Evolutionary conservation across 495 filamentous ascomycete genomes (phyloP), one percentile per base, ranked within the genome.

Genomic region (Halenospora varia): DNA sequence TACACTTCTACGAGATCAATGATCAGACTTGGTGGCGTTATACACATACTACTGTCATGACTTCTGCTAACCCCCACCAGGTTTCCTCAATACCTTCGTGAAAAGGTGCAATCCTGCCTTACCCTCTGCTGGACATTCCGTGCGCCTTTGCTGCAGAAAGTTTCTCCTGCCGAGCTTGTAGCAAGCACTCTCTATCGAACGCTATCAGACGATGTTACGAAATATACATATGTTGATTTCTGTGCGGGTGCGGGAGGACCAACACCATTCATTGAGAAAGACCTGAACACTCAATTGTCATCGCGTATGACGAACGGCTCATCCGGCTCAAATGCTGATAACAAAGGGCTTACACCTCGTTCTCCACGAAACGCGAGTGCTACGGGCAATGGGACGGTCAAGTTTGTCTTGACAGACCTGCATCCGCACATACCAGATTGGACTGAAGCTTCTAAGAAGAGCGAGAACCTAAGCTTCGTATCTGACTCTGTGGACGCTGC

Each of bases 241-340:
- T 89, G 86, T 68, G 83, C 88, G 17, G 88, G 88, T 53, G 84
- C 76, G 23, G 88, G 88, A 42, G 88, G 87, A 0, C 85, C 85
- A 0, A 87, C 83, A 2, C 81, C 82, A 0, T 68, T 68, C n/a
- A 82, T 88, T 53, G 84, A 88, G 69, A 72, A 66, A 10, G 70
- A 75, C 48, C 62, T 86, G 9, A 86, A 86, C 70, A 51, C 55
- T 22, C 57, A 73, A 42, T 66, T 76, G n/a, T 48, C 51, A 11
- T 63, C 55, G 1, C 45, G 22, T 2, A 35, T 29, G 15, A 24
- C 51, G 2, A 53, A 25, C 44, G 26, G 29, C 0, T 23, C 56
- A 3, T 44, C 54, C 57, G 47, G 10, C 66, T 56, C 48, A 61
- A 67, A 6, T 53, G 22, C 55, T 41, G 45, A 58, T 56, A 10